A percentile compares a stretch with the other conserved stretches of the same genome.
phyloP scores from a whole-genome alignment of 805 yeast genomes.

The Maudiozyma barnettii region DNA sequence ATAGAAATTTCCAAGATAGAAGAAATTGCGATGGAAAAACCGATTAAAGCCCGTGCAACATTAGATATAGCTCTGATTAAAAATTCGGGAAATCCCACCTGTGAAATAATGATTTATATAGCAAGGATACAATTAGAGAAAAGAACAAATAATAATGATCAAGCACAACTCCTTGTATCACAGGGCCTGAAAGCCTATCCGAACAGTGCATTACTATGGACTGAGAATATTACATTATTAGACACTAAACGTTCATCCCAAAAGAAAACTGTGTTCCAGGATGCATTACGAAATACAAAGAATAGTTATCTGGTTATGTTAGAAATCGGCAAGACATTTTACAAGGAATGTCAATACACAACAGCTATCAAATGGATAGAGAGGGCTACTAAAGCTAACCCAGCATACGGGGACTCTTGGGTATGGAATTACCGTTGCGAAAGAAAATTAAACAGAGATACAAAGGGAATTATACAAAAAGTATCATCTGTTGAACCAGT shows the following conservation, averaged over 20 bases:
- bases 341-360: slow-evolving; percentile 50
- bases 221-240: slow-evolving; percentile 39
- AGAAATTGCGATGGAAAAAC: slow-evolving; percentile 31
- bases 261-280: slow-evolving; percentile 49
- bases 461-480: slow-evolving; percentile 2
- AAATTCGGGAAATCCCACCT: slow-evolving; percentile 32
- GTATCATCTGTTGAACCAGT: slow-evolving; percentile 44
- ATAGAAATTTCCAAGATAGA: slow-evolving; percentile 40
- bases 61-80: slow-evolving; percentile 56
- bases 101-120: slow-evolving; percentile 42
- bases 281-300: slow-evolving; percentile 60
- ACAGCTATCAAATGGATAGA: slow-evolving; percentile 70
- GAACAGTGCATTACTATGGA: slow-evolving; percentile 54
- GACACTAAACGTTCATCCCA: slow-evolving; percentile 38
- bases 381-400: slow-evolving; percentile 48
- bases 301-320: slow-evolving; percentile 51
- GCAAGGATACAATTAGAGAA: slow-evolving; percentile 53
- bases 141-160: slow-evolving; percentile 36
- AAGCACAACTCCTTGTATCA: slow-evolving; percentile 46
- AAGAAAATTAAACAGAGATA: slow-evolving; percentile 24
- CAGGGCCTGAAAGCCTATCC: slow-evolving; percentile 55
- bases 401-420: slow-evolving; percentile 69
- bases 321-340: slow-evolving; percentile 59
- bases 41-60: slow-evolving; percentile 57
- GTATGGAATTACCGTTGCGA: slow-evolving; percentile 48